Conservation (phyloP, 1,284 basidiomycete genomes). For the Kwoniella shivajii region DNA sequence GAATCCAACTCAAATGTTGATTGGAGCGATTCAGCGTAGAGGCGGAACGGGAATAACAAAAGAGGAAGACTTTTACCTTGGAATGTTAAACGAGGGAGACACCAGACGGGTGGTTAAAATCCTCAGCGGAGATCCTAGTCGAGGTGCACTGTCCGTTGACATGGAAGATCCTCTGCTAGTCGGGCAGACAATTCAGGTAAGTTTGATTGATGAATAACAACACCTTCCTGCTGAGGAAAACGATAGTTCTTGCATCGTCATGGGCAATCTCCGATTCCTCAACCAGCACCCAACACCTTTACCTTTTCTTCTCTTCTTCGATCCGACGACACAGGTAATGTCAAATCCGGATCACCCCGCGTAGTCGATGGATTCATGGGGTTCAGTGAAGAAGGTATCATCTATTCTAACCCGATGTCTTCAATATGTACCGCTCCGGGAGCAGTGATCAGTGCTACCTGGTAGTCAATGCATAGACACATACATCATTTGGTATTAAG, state of each 20-base stretch:
- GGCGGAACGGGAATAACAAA: conserved; percentile 56
- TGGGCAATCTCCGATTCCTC: conserved; percentile 1
- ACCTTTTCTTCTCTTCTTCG: conserved; percentile 23
- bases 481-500: too few relatives aligned
- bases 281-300: conserved; percentile 9
- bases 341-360: conserved; percentile 19
- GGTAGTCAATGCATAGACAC: conserved; percentile 1
- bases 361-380: conserved; percentile 57
- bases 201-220: conserved; percentile 24
- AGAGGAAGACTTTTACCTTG: conserved; percentile 70
- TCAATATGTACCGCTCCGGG: conserved; percentile 20
- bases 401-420: conserved; percentile 29
- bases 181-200: conserved; percentile 67
- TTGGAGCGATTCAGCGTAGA: conserved; percentile 61
- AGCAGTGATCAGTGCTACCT: conserved; percentile 1
- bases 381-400: conserved; percentile 64
- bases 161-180: conserved; percentile 62
- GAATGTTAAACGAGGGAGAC: conserved; percentile 31
- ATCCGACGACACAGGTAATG: conserved; percentile 18
- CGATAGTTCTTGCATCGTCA: conserved; percentile 47
- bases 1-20: conserved; percentile 72
- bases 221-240: background rate
- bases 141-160: conserved; percentile 73
- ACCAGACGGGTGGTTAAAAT: conserved; percentile 56
- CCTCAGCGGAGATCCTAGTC: conserved; percentile 74